These are phyloP conservation scores for Eleusine coracana DNA, from an alignment of 176 grass and related monocot genomes.

Conservation along the genomic window DNA sequence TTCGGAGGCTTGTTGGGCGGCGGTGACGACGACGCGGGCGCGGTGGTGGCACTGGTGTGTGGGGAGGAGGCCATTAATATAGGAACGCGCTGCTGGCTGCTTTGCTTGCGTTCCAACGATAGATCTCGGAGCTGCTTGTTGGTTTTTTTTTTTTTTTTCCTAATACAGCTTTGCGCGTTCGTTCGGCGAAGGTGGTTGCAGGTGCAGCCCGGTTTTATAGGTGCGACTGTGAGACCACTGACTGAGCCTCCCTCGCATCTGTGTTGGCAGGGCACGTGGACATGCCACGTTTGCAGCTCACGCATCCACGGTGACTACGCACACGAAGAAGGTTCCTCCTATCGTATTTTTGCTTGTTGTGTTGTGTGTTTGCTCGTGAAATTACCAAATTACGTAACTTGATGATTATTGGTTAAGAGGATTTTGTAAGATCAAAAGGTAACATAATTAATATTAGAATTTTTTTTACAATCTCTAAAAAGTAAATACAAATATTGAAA, in stretches of 20 bases:
- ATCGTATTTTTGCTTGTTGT: too few relatives aligned
- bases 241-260: background rate
- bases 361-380: too few relatives aligned
- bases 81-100: background rate
- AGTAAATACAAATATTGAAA: too few relatives aligned
- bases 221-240: background rate
- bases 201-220: slow-evolving; percentile 42
- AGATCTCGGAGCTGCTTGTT: background rate
- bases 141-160: slow-evolving; percentile 1
- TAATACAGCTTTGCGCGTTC: slow-evolving; percentile 54
- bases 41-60: background rate
- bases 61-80: slow-evolving; percentile 43
- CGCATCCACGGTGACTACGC: background rate
- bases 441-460: too few relatives aligned
- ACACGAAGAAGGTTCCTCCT: background rate
- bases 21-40: background rate
- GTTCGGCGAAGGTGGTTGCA: slow-evolving; percentile 56
- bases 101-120: slow-evolving; percentile 11
- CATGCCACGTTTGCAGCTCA: slow-evolving; percentile 41
- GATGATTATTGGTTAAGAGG: too few relatives aligned
- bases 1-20: slow-evolving; percentile 47
- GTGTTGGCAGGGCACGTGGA: slow-evolving; percentile 35
- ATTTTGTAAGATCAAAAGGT: too few relatives aligned
- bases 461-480: too few relatives aligned
- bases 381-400: too few relatives aligned